Evolutionary conservation across 306 rosid species (phyloP).

Genomic region (Trifolium fragiferum): DNA sequence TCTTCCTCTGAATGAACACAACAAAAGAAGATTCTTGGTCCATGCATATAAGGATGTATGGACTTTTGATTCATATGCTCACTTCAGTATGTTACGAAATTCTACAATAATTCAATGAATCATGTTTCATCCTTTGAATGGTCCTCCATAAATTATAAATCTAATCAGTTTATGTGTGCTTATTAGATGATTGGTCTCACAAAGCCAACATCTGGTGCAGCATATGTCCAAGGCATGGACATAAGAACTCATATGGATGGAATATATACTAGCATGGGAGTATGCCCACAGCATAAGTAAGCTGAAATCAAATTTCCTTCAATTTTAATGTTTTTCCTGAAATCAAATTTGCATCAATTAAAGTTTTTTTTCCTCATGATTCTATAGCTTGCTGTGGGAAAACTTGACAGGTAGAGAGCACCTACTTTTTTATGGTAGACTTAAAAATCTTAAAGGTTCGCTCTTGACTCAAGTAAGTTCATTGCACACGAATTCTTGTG

Average conservation of each 20-base stretch:
- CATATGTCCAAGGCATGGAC: constrained; percentile 78
- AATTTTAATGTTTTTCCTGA: background rate
- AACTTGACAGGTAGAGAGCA: constrained; percentile 90
- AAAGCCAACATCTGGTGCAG: constrained; percentile 76
- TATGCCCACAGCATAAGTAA: constrained; percentile 95
- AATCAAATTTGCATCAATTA: background rate
- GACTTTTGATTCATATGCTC: background rate
- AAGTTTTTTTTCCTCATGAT: background rate
- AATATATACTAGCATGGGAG: constrained; percentile 90
- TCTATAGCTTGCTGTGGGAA: constrained; percentile 84
- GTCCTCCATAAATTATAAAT: constrained; percentile 19
- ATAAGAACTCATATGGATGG: constrained; percentile 70
- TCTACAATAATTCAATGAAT: background rate
- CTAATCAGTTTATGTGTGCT: constrained; percentile 33
- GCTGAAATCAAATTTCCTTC: constrained; percentile 39
- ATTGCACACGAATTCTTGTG: constrained; percentile 4
- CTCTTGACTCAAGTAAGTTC: constrained; percentile 67
- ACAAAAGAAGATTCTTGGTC: background rate
- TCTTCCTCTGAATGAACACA: background rate
- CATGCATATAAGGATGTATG: background rate
- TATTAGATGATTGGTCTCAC: constrained; percentile 94
- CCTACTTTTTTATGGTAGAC: constrained; percentile 87
- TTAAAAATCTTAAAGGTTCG: constrained; percentile 81
- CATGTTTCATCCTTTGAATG: constrained; percentile 18
- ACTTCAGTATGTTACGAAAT: background rate